Evolutionary conservation across 164 flowering plant genomes (phyloP), one percentile per base, ranked within the genome.

Genomic region (Saururus chinensis): DNA sequence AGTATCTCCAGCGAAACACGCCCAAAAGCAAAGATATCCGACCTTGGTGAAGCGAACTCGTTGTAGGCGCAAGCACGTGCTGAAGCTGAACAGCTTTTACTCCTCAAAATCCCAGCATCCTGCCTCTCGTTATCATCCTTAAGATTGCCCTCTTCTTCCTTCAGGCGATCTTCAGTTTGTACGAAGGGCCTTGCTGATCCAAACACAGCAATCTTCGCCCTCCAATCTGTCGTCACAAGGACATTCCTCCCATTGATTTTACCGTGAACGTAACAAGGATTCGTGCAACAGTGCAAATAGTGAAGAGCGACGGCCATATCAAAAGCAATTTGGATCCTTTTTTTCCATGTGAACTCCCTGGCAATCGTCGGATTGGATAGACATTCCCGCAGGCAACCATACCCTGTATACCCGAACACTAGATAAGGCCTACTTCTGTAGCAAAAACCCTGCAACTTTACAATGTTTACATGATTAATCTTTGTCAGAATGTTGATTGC

Each of bases 11-110:
- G 79, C 76, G 85, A 48, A 26, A 85, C 74, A 26, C 82, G 71
- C 54, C 91, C 95, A 64, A 83, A 81, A 30, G 86, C 80, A 67
- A 76, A 83, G 19, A 85, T 70, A 65, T 85, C 91, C 9, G 73
- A 75, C 74, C 81, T 82, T 0, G 73, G 68, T 0, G 82, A 74
- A 53, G 73, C 75, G 59, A 70, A 53, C 5, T 82, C 79, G 4
- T 30, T 30, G 6, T n/a, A n/a, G 17, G n/a, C n/a, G n/a, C 49
- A 4, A 45, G 14, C 49, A 45, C 14, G 17, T 45, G 49, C 11
- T 45, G 49, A 45, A 45, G 17, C 17, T 45, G 49, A 45, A 45
- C 17, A 17, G 49, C 49, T 45, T 45, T 45, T 45, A 12, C 49
- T 45, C 49, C 49, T 3, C 17, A 45, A 17, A 45, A 45, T 45